A percentile compares a stretch with the other conserved stretches of the same genome.
Conservation (phyloP, 2,329 filamentous ascomycete species). For the Colletotrichum gigasporum region DNA sequence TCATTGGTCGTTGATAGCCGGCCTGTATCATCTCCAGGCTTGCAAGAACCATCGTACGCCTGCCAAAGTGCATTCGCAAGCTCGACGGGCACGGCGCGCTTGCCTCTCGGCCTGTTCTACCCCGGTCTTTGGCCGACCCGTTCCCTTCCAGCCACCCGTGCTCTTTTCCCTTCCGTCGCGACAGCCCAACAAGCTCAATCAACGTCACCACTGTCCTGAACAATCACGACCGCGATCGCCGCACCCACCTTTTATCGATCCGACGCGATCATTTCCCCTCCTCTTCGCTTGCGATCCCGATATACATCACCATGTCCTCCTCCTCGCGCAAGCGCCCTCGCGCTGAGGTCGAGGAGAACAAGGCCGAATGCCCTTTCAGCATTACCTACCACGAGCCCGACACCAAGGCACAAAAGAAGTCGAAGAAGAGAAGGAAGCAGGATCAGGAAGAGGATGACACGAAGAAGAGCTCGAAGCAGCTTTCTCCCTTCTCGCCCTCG, state of each 20-base stretch:
- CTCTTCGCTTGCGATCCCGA: constrained; percentile 16
- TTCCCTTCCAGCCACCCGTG: constrained; percentile 23
- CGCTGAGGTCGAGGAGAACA: constrained; percentile 57
- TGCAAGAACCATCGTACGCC: constrained; percentile 1
- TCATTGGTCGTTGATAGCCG: constrained; percentile 30
- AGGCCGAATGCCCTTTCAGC: constrained; percentile 65
- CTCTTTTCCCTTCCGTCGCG: constrained; percentile 22
- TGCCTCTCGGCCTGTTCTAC: constrained; percentile 19
- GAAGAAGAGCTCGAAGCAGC: constrained; percentile 57
- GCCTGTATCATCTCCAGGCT: constrained; percentile 17
- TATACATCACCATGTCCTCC: constrained; percentile 16
- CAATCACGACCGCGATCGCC: neutral
- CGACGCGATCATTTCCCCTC: neutral
- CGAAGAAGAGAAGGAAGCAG: constrained; percentile 54
- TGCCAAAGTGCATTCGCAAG: neutral
- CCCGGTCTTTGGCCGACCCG: constrained; percentile 17
- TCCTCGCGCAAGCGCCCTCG: constrained; percentile 61
- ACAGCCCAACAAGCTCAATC: constrained; percentile 12
- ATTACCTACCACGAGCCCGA: constrained; percentile 50
- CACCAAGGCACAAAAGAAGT: constrained; percentile 56
- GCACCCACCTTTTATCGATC: neutral
- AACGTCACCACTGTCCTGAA: neutral
- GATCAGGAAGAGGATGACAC: constrained; percentile 57
- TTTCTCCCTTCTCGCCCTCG: constrained; percentile 62
- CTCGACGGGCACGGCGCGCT: constrained; percentile 14